Conservation (phyloP, 495 filamentous ascomycete genomes). For the Achaetomiella virescens region DNA sequence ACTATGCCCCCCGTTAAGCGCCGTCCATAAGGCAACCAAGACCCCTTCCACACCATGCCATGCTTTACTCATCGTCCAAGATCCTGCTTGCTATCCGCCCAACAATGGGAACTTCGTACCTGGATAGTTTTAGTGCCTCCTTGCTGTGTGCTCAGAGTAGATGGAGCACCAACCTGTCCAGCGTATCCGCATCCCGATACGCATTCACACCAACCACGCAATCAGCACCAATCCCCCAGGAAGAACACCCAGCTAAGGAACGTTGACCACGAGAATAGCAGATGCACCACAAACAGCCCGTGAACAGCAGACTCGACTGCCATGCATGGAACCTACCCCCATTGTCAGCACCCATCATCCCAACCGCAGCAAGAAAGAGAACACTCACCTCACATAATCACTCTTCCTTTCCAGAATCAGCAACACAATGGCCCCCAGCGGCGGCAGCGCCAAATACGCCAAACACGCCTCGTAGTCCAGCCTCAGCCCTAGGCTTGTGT, state of each 20-base stretch:
- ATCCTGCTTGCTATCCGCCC: conserved; percentile 80
- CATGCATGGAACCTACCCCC: conserved; percentile 79
- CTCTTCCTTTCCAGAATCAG: conserved; percentile 87
- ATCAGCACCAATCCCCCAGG: conserved; percentile 70
- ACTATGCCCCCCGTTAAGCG: background rate
- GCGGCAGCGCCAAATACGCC: conserved; percentile 83
- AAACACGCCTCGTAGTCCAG: conserved; percentile 80
- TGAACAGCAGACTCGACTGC: conserved; percentile 86
- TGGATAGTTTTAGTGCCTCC: conserved; percentile 18
- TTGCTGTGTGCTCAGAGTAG: background rate
- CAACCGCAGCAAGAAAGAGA: background rate
- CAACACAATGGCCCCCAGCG: conserved; percentile 77
- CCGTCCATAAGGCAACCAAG: background rate
- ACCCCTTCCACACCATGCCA: background rate
- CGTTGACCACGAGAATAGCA: conserved; percentile 76
- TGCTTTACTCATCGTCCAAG: conserved; percentile 74
- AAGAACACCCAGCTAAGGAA: conserved; percentile 82
- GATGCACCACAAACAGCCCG: conserved; percentile 77
- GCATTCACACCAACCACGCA: conserved; percentile 70
- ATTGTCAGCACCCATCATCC: background rate
- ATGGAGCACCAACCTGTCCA: conserved; percentile 61
- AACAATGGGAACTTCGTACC: conserved; percentile 83
- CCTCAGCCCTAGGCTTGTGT: conserved; percentile 62
- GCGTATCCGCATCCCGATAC: conserved; percentile 82
- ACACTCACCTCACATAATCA: conserved; percentile 83